These are phyloP conservation scores for Saitozyma podzolica DNA, from an alignment of 768 basidiomycete genomes.

Conservation along the genomic window DNA sequence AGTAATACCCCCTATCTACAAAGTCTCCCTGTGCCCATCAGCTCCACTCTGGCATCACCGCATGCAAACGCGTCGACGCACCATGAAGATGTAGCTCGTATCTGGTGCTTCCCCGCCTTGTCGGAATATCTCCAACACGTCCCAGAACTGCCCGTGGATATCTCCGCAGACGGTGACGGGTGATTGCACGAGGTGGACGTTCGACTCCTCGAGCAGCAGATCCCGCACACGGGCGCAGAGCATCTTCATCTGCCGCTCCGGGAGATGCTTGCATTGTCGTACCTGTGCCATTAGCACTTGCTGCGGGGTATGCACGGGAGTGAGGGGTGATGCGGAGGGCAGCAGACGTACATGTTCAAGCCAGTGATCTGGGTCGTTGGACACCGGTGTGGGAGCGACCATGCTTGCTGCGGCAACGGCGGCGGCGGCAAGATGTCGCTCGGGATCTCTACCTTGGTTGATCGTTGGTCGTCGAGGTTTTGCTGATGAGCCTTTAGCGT, in stretches of 20 bases:
- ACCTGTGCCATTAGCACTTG: slow-evolving; percentile 26
- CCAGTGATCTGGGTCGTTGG: slow-evolving; percentile 52
- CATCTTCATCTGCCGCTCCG: slow-evolving; percentile 53
- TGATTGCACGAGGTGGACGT: slow-evolving; percentile 55
- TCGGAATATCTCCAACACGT: slow-evolving; percentile 87
- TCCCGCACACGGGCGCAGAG: slow-evolving; percentile 53
- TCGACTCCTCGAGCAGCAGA: slow-evolving; percentile 56
- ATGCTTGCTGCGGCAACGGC: slow-evolving; percentile 8
- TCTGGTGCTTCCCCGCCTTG: slow-evolving; percentile 98
- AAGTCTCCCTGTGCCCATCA: slow-evolving; percentile 69
- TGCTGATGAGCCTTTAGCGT: too few relatives aligned
- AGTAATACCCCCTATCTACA: slow-evolving; percentile 98
- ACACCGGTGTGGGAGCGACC: slow-evolving; percentile 18
- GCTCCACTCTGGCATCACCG: too few relatives aligned
- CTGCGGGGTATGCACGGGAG: background rate
- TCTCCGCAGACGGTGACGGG: slow-evolving; percentile 68
- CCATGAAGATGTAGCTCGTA: slow-evolving; percentile 99
- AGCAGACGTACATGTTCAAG: slow-evolving; percentile 45
- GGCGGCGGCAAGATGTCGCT: background rate
- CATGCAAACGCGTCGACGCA: slow-evolving; percentile 15
- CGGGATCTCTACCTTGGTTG: background rate
- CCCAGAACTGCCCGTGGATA: slow-evolving; percentile 99
- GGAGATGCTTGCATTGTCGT: slow-evolving; percentile 54
- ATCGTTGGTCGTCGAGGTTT: too few relatives aligned
- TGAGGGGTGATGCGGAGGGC: background rate